Evolutionary conservation across 2,329 filamentous ascomycete genomes (phyloP), one percentile per base, ranked within the genome.

Genomic region (Trichophyton equinum): DNA sequence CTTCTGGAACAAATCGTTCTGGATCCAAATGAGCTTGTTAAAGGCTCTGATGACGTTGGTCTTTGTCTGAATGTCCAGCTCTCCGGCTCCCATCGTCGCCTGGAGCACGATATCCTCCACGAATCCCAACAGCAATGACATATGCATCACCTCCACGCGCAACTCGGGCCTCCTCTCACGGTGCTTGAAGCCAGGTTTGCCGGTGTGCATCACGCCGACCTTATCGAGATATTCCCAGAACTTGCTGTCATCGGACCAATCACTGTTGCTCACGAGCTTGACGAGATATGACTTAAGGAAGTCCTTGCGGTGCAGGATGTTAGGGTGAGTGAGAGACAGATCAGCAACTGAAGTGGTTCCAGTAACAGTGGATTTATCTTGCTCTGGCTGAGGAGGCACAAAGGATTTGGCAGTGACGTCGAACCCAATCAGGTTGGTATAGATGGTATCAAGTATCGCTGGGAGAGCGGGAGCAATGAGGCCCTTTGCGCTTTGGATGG

Each of bases 391-490:
- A 27, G 61, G 65, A 4, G 68, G 68, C 0, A 67, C 65, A 49
- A 71, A 71, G 15, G 67, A 46, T 55, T 68, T 67, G 59, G 68
- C 68, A n/a, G 69, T 71, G 61, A 70, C 66, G 61, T 70, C 68
- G 63, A 64, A 70, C 15, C 63, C 61, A 60, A 71, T 67, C 5
- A 71, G 66, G 44, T 69, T 64, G 20, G 65, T 66, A 59, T 71
- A 71, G 62, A 71, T 67, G 36, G 66, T 64, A 57, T 70, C 67
- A 36, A 71, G 67, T 60, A 71, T 59, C 30, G 65, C 58, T 46
- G 62, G 65, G 55, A 70, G 33, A 56, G 68, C 65, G 4, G 69
- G 69, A 1, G 64, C 66, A 15, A 71, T 62, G 30, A 70, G 36
- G 8, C 62, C 57, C 40, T 66, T 68, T 59, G 64, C 62, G 5